Conservation (phyloP, 345 rosid genomes). For the Ricinus communis region DNA sequence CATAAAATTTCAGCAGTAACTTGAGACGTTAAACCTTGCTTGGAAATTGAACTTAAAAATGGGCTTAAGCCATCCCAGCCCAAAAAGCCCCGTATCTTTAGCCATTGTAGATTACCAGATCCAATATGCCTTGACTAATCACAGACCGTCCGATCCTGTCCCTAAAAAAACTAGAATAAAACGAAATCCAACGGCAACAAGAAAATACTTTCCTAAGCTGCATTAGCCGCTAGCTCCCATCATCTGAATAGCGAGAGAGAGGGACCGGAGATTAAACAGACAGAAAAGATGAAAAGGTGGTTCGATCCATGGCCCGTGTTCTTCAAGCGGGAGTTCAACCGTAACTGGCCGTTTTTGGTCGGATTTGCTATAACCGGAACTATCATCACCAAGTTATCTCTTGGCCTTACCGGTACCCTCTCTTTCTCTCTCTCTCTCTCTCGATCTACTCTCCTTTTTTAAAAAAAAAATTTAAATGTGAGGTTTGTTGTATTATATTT, state of each 20-base stretch:
- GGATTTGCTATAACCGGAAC: conserved; percentile 76
- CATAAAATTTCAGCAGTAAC: no score
- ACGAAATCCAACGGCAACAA: neutral
- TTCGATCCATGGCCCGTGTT: conserved; percentile 80
- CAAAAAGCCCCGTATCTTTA: neutral
- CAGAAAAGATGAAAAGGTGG: conserved; percentile 36
- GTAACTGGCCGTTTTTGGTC: conserved; percentile 81
- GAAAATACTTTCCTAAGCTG: neutral
- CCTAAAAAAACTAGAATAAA: neutral
- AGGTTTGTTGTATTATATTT: no score
- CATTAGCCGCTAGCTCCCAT: neutral
- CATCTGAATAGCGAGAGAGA: neutral
- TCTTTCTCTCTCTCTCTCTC: no score
- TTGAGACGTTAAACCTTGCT: no score
- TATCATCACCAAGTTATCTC: conserved; percentile 64
- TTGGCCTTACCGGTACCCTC: conserved; percentile 64
- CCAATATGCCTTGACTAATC: neutral
- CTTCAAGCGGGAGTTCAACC: conserved; percentile 78
- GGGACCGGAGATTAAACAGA: conserved; percentile 25
- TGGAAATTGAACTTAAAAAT: neutral
- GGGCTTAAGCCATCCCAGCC: neutral
- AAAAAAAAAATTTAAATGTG: no score
- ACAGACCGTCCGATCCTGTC: neutral
- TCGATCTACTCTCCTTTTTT: neutral
- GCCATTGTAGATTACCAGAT: neutral